Evolutionary conservation across 306 rosid genomes (phyloP).

Genomic region (Dryas drummondii): DNA sequence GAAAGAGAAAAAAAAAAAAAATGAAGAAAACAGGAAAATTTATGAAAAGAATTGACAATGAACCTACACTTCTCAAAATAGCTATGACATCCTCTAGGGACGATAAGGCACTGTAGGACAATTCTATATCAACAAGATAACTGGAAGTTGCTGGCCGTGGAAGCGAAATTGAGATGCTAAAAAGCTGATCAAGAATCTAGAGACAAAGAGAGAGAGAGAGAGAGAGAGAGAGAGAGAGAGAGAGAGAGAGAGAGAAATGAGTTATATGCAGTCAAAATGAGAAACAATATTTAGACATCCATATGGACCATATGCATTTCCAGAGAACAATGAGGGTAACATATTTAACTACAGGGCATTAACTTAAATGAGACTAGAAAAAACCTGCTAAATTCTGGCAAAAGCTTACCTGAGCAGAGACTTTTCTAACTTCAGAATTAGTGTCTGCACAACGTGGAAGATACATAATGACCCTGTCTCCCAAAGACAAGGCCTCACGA

Average conservation of each 20-base stretch:
- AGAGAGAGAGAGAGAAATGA: neutral
- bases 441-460: conserved; percentile 97
- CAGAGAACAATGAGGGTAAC: neutral
- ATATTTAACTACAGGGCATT: conserved; percentile 19
- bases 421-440: conserved; percentile 86
- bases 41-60: conserved; percentile 22
- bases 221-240: neutral
- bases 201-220: conserved; percentile 6
- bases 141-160: conserved; percentile 72
- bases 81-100: conserved; percentile 94
- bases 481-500: conserved; percentile 88
- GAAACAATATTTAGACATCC: neutral
- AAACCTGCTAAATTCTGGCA: neutral
- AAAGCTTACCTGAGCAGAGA: conserved; percentile 75
- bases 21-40: neutral
- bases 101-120: conserved; percentile 81
- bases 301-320: neutral
- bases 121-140: conserved; percentile 63
- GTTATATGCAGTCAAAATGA: neutral
- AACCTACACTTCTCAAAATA: conserved; percentile 86
- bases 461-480: conserved; percentile 81
- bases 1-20: conserved; percentile 17
- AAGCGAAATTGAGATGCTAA: conserved; percentile 84
- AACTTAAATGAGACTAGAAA: conserved; percentile 4
- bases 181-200: conserved; percentile 89